phyloP scores from a whole-genome alignment of 2,329 filamentous ascomycete species.

The Pyrenochaeta sp. region DNA sequence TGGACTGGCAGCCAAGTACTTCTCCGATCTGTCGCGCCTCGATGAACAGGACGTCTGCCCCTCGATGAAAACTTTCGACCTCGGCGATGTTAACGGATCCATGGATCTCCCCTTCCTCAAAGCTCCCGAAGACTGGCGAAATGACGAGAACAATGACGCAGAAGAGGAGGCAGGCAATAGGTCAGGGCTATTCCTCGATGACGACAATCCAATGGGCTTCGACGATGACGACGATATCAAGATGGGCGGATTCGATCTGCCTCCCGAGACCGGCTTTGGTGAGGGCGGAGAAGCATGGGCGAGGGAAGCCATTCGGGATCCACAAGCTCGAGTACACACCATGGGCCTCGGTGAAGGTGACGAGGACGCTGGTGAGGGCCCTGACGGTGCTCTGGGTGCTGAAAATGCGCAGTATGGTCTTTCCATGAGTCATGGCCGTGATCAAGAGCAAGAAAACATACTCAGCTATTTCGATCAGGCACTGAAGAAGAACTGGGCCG shows the following conservation, averaged over 20 bases:
- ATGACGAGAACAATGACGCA: slow-evolving; percentile 69
- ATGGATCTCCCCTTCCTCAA: slow-evolving; percentile 93
- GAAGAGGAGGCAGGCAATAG: slow-evolving; percentile 66
- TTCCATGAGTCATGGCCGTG: slow-evolving; percentile 75
- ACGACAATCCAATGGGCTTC: slow-evolving; percentile 83
- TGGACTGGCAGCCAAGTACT: slow-evolving; percentile 80
- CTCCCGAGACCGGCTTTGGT: slow-evolving; percentile 81
- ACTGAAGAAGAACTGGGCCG: slow-evolving; percentile 95
- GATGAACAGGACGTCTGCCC: slow-evolving; percentile 93
- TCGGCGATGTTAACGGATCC: slow-evolving; percentile 84
- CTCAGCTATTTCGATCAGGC: slow-evolving; percentile 98
- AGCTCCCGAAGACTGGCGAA: slow-evolving; percentile 84
- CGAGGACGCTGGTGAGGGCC: slow-evolving; percentile 57
- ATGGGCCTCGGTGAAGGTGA: slow-evolving; percentile 66
- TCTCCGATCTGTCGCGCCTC: slow-evolving; percentile 78
- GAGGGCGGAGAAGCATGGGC: slow-evolving; percentile 98
- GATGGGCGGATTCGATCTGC: slow-evolving; percentile 69
- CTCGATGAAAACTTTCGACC: slow-evolving; percentile 90
- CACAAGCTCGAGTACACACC: slow-evolving; percentile 82
- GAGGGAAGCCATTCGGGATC: slow-evolving; percentile 83
- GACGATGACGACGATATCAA: slow-evolving; percentile 70
- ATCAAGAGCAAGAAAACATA: slow-evolving; percentile 87
- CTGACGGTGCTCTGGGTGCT: slow-evolving; percentile 59
- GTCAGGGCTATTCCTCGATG: slow-evolving; percentile 85
- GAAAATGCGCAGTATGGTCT: slow-evolving; percentile 79